These are phyloP conservation scores for Tuber aestivum DNA, from an alignment of 495 filamentous ascomycete genomes.

Conservation along the genomic window DNA sequence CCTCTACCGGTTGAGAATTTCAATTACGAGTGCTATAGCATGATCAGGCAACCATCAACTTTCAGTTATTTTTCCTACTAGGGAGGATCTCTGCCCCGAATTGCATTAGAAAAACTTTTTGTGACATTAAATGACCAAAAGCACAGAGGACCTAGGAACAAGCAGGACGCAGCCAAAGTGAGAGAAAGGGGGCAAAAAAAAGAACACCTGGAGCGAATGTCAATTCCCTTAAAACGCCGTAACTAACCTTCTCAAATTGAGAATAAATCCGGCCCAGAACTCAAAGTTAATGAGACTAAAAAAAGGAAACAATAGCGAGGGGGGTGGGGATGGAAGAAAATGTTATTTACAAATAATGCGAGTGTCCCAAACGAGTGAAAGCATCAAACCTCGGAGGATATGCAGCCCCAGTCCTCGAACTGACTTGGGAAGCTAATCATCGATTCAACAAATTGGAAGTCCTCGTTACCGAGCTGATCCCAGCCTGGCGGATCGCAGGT, in stretches of 20 bases:
- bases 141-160: neutral
- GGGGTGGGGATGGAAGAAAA: conserved; percentile 1
- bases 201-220: conserved; percentile 5
- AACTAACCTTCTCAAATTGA: neutral
- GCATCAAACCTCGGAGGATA: conserved; percentile 18
- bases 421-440: conserved; percentile 26
- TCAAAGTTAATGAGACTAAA: neutral
- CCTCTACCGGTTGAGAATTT: neutral
- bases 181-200: neutral
- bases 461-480: conserved; percentile 20
- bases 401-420: conserved; percentile 27
- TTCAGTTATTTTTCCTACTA: neutral
- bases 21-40: neutral
- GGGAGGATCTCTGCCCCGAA: neutral
- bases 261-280: neutral
- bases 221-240: neutral
- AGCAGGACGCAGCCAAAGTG: neutral
- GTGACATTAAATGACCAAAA: neutral
- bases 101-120: neutral
- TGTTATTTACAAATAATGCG: neutral
- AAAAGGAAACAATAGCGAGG: neutral
- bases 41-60: neutral
- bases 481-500: conserved; percentile 18
- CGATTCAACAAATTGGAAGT: conserved; percentile 28
- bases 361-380: neutral